Conservation (phyloP, 108 stramenopile species). For the Chaetoceros muelleri region DNA sequence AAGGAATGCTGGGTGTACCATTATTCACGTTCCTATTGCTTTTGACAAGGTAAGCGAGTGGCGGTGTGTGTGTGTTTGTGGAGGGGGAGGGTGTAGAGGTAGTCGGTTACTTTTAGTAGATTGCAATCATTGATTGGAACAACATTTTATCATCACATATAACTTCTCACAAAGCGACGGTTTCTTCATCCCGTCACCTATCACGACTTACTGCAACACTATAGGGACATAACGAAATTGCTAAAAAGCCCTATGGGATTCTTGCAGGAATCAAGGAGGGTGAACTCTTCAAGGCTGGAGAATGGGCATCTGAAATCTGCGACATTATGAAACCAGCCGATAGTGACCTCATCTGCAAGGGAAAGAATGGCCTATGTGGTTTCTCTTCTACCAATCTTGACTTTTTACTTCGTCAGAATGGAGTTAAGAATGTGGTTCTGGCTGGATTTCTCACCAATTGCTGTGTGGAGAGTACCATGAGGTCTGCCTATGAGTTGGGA, state of each 20-base stretch:
- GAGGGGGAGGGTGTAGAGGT: neutral
- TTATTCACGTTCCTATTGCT: conserved; percentile 53
- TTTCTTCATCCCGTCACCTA: neutral
- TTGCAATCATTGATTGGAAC: neutral
- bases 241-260: conserved; percentile 43
- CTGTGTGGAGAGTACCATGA: conserved; percentile 76
- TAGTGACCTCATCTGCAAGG: conserved; percentile 47
- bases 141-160: neutral
- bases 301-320: conserved; percentile 47
- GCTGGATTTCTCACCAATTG: conserved; percentile 79
- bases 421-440: conserved; percentile 45
- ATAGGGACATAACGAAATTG: conserved; percentile 40
- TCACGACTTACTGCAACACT: neutral
- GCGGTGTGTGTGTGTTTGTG: neutral
- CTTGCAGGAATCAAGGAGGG: conserved; percentile 57
- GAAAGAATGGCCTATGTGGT: conserved; percentile 60
- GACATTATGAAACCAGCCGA: conserved; percentile 41
- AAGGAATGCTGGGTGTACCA: conserved; percentile 39
- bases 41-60: conserved; percentile 23
- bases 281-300: conserved; percentile 32
- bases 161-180: neutral
- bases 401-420: conserved; percentile 47
- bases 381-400: conserved; percentile 69
- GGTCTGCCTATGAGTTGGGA: conserved; percentile 64
- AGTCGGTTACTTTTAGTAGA: no score